These are phyloP conservation scores for Mycena metata DNA, from an alignment of 768 basidiomycete genomes.

Conservation along the genomic window DNA sequence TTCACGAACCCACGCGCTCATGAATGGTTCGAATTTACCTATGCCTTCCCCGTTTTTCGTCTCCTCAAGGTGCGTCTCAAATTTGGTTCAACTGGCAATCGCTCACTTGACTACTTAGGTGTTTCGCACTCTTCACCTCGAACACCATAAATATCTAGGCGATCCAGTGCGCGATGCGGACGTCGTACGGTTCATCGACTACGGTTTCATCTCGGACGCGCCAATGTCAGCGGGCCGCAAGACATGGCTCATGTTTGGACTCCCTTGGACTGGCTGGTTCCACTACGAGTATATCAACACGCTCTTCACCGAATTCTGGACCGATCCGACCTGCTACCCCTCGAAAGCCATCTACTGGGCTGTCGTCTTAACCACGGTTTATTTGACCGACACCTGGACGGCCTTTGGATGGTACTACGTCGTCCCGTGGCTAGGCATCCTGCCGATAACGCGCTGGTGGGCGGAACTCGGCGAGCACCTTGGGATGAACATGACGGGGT, in stretches of 20 bases:
- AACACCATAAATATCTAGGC: slow-evolving; percentile 25
- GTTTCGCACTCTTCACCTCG: slow-evolving; percentile 24
- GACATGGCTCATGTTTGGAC: slow-evolving; percentile 24
- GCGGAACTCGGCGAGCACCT: slow-evolving; percentile 26
- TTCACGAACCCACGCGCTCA: slow-evolving; percentile 17
- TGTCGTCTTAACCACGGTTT: not conserved
- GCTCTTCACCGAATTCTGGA: slow-evolving; percentile 25
- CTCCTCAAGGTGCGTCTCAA: slow-evolving; percentile 21
- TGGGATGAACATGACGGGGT: slow-evolving; percentile 17
- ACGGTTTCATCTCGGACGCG: slow-evolving; percentile 20
- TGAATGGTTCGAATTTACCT: slow-evolving; percentile 26
- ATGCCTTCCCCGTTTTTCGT: slow-evolving; percentile 24
- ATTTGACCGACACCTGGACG: slow-evolving; percentile 11
- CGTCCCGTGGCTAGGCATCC: slow-evolving; percentile 18
- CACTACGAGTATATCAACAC: slow-evolving; percentile 23
- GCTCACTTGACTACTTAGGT: slow-evolving; percentile 4
- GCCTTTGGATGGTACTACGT: slow-evolving; percentile 20
- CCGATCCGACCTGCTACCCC: slow-evolving; percentile 14
- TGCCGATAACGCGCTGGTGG: slow-evolving; percentile 23
- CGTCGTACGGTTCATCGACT: slow-evolving; percentile 23
- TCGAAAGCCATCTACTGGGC: slow-evolving; percentile 21
- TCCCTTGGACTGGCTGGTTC: slow-evolving; percentile 21
- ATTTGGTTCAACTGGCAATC: not conserved
- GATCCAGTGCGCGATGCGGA: slow-evolving; percentile 23
- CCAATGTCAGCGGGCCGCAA: slow-evolving; percentile 16